A percentile compares a stretch with the other conserved stretches of the same genome.
Conservation (phyloP, 306 rosid genomes). For the Ormosia semicastrata region DNA sequence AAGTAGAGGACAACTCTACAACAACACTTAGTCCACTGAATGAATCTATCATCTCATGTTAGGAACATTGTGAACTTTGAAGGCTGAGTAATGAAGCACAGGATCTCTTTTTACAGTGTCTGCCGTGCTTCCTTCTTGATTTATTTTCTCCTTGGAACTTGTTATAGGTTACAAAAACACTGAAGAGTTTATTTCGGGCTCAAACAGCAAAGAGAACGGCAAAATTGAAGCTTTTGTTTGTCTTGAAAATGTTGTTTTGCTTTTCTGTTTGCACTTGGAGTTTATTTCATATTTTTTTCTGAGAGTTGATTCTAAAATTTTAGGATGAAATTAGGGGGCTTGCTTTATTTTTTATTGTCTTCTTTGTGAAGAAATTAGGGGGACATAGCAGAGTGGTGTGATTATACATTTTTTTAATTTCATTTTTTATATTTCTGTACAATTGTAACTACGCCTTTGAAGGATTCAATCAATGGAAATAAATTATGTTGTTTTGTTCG, state of each 20-base stretch:
- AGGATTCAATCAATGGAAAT: slow-evolving; percentile 43
- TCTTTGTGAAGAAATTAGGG: background rate
- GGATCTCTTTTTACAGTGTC: slow-evolving; percentile 38
- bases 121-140: slow-evolving; percentile 39
- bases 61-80: slow-evolving; percentile 24
- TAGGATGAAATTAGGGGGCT: slow-evolving; percentile 15
- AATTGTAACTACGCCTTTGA: slow-evolving; percentile 43
- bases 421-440: slow-evolving; percentile 19
- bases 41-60: slow-evolving; percentile 24
- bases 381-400: slow-evolving; percentile 35
- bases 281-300: background rate
- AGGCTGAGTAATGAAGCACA: slow-evolving; percentile 28
- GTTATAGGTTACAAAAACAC: slow-evolving; percentile 25
- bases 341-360: background rate
- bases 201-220: background rate
- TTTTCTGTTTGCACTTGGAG: slow-evolving; percentile 17
- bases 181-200: background rate
- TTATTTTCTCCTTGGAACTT: slow-evolving; percentile 24
- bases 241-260: slow-evolving; percentile 6
- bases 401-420: slow-evolving; percentile 20
- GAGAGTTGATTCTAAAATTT: slow-evolving; percentile 32
- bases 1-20: slow-evolving; percentile 16
- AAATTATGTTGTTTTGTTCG: slow-evolving; percentile 28
- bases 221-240: slow-evolving; percentile 22
- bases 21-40: slow-evolving; percentile 3